A percentile compares a stretch with the other conserved stretches of the same genome.
These are phyloP conservation scores for Rhizophora apiculata DNA, from an alignment of 345 rosid genomes.

Conservation along the genomic window DNA sequence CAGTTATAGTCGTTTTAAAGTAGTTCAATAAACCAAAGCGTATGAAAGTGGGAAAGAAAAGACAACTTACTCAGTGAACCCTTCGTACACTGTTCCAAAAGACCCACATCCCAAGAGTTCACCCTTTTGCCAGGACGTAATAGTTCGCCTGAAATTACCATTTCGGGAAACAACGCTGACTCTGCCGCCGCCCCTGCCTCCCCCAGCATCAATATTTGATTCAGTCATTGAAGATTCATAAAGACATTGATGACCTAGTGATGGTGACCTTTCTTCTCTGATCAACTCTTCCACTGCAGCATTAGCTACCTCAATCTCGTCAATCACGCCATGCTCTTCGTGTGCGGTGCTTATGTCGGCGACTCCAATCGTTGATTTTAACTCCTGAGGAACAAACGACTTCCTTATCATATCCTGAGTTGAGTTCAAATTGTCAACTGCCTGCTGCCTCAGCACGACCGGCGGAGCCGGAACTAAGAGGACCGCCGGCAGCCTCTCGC, in stretches of 20 bases:
- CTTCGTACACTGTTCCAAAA: slow-evolving; percentile 37
- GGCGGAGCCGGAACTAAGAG: neutral
- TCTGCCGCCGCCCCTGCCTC: neutral
- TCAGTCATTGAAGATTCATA: too few relatives aligned
- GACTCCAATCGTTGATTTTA: neutral
- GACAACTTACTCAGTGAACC: slow-evolving; percentile 27
- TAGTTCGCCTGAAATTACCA: slow-evolving; percentile 21
- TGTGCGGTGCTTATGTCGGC: neutral
- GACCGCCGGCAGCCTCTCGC: slow-evolving; percentile 28
- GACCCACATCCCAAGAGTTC: slow-evolving; percentile 38
- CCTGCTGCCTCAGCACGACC: too few relatives aligned
- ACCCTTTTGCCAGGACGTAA: slow-evolving; percentile 31
- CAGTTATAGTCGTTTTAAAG: neutral
- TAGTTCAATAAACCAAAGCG: too few relatives aligned
- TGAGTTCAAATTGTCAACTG: slow-evolving; percentile 4
- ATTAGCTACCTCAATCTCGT: neutral
- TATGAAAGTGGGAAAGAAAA: neutral
- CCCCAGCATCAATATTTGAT: too few relatives aligned
- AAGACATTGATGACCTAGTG: too few relatives aligned
- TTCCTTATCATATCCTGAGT: slow-evolving; percentile 27
- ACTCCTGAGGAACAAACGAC: slow-evolving; percentile 24
- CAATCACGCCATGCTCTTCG: slow-evolving; percentile 2
- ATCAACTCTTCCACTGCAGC: too few relatives aligned
- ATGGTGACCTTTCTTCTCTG: too few relatives aligned
- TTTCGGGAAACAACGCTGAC: slow-evolving; percentile 22